Evolutionary conservation across 2,329 filamentous ascomycete genomes (phyloP).

Genomic region (Beauveria rudraprayagi): DNA sequence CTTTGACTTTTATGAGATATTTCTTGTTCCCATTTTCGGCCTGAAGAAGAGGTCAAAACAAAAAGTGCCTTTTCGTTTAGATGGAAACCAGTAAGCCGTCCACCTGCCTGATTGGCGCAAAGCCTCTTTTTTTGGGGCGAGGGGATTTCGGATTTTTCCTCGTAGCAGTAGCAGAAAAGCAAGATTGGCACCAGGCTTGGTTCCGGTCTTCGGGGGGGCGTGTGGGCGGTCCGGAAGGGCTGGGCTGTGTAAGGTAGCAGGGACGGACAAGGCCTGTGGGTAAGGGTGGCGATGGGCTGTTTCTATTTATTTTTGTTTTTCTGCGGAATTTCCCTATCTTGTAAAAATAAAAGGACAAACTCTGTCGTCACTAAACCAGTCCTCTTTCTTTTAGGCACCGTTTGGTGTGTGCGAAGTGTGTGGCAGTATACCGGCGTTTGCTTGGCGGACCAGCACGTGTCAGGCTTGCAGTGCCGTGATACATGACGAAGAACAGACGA

Average conservation of each 20-base stretch:
- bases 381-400: too few relatives aligned
- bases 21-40: neutral
- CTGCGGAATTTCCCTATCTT: too few relatives aligned
- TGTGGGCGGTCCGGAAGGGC: neutral
- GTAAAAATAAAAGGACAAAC: neutral
- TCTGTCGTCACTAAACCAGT: too few relatives aligned
- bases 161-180: neutral
- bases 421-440: neutral
- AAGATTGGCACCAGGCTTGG: too few relatives aligned
- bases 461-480: neutral
- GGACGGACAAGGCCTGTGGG: too few relatives aligned
- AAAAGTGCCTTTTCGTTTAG: neutral
- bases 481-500: neutral
- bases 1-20: too few relatives aligned
- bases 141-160: neutral
- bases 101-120: slow-evolving; percentile 10
- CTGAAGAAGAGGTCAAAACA: neutral
- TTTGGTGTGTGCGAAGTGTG: neutral
- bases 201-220: slow-evolving; percentile 7
- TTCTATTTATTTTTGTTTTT: too few relatives aligned
- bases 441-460: neutral
- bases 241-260: too few relatives aligned
- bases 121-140: neutral
- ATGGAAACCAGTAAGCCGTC: neutral
- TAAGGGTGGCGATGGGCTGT: too few relatives aligned